A percentile compares a stretch with the other conserved stretches of the same genome.
Evolutionary conservation across 2,329 filamentous ascomycete genomes (phyloP).

Genomic region (Didymellaceae sp.): DNA sequence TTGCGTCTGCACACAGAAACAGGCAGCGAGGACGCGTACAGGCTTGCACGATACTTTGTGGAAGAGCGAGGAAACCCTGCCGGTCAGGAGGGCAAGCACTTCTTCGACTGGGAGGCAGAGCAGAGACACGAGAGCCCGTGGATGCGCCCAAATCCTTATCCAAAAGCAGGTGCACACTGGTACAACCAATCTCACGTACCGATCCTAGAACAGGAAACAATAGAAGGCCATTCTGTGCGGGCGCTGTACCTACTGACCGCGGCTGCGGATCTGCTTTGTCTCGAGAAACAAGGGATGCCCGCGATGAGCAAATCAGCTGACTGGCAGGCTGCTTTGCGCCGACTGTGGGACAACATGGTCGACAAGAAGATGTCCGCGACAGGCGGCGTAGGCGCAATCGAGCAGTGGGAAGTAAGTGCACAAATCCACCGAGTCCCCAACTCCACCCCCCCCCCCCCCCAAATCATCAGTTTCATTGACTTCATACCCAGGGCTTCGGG

Average conservation of each 20-base stretch:
- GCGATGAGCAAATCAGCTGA: slow-evolving; percentile 5
- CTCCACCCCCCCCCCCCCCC: background rate
- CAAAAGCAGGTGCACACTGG: slow-evolving; percentile 51
- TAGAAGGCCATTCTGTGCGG: slow-evolving; percentile 67
- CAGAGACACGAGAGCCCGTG: slow-evolving; percentile 58
- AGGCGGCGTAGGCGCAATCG: slow-evolving; percentile 64
- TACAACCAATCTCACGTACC: slow-evolving; percentile 65
- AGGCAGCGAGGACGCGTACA: slow-evolving; percentile 47
- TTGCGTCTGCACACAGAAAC: slow-evolving; percentile 55
- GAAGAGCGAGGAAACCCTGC: slow-evolving; percentile 62
- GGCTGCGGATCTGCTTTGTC: slow-evolving; percentile 58
- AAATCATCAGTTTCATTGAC: background rate
- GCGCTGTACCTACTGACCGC: slow-evolving; percentile 67
- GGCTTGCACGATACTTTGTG: slow-evolving; percentile 64
- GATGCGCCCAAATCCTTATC: slow-evolving; percentile 57
- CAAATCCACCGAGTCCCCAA: no score
- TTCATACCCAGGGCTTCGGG: slow-evolving; percentile 55
- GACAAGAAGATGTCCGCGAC: slow-evolving; percentile 68
- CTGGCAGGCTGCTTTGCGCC: slow-evolving; percentile 47
- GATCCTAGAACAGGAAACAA: slow-evolving; percentile 59
- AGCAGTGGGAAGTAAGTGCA: slow-evolving; percentile 58
- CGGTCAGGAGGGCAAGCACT: slow-evolving; percentile 59
- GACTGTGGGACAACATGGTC: slow-evolving; percentile 67
- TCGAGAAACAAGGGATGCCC: slow-evolving; percentile 42
- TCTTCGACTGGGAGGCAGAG: slow-evolving; percentile 62